These are phyloP conservation scores for Knufia fluminis DNA, from an alignment of 2,329 filamentous ascomycete species.

Conservation along the genomic window DNA sequence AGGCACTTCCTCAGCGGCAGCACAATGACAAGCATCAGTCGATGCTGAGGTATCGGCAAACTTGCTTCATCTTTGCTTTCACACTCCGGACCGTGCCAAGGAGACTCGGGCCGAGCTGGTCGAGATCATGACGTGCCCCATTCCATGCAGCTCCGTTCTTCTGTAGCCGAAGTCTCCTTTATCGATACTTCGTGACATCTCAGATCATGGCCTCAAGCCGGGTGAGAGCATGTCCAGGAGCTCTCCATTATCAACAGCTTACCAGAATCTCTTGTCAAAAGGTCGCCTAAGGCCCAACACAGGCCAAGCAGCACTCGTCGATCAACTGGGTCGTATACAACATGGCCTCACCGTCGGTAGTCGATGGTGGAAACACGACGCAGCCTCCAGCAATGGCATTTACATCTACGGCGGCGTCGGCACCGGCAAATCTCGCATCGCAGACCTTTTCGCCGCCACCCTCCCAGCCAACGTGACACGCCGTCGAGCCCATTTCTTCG, in stretches of 20 bases:
- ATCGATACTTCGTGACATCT: too few relatives aligned
- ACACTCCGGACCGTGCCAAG: too few relatives aligned
- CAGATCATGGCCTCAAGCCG: too few relatives aligned
- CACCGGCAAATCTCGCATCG: constrained; percentile 4
- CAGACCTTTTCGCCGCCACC: constrained; percentile 8
- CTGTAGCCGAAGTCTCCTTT: too few relatives aligned
- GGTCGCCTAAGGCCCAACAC: constrained; percentile 1
- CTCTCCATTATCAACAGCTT: background rate
- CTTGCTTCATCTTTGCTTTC: too few relatives aligned
- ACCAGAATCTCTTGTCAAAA: constrained; percentile 1
- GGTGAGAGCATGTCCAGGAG: constrained; percentile 13
- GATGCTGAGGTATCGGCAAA: too few relatives aligned
- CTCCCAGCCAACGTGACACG: background rate
- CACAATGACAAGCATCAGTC: too few relatives aligned
- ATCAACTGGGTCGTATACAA: background rate
- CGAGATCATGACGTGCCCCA: too few relatives aligned
- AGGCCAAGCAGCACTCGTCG: background rate
- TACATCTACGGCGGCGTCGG: constrained; percentile 7
- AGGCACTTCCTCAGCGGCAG: too few relatives aligned
- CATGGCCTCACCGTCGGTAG: background rate
- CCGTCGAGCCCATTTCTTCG: constrained; percentile 5
- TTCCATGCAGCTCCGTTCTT: too few relatives aligned
- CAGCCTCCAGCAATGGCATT: background rate
- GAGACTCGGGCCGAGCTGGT: too few relatives aligned
- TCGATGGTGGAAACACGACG: background rate